Base-by-base conservation (phyloP, 1,139 yeast genomes). In the Geotrichum siamense region DNA sequence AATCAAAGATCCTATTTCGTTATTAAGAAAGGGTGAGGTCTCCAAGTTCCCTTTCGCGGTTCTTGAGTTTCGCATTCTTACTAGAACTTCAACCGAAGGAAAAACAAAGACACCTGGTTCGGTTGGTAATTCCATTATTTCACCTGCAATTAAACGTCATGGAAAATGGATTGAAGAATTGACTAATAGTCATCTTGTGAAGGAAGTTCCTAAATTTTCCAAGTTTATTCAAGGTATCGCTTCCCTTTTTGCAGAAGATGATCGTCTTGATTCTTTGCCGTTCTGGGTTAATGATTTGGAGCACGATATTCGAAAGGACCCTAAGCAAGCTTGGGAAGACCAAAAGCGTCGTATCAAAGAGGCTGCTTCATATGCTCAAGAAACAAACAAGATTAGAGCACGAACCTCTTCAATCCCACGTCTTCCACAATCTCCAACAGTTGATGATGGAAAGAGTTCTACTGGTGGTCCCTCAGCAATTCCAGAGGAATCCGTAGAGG, bases 201-300 rank as follows among this genome's bases (percentile, higher is more conserved):
- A 84, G 59, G 95, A 85, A 61, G 85, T 87, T 51, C 96, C 96
- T 43, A 82, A 84, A 59, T 87, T 87, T 57, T 82, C 94, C 41
- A 83, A 86, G 65, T 87, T 83, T 58, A 74, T 87, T 52, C 97
- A 87, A 62, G 96, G 96, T 64, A 78, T 87, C 51, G 89, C 96
- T 5, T 73, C 86, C 2, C 72, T 91, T 51, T 91, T 81, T 61
- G 75, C 86, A 47, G 97, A 89, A 61, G 94, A 85, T 60, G 96
- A 89, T 57, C 81, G 83, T 56, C 73, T 91, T 58, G 96, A 87
- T 58, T 79, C 82, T 52, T 71, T 91, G 52, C 98, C 98, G 43
- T 83, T 86, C 63, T 91, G 98, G 98, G 73, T 86, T 55, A 86
- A 93, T 51, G 96, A 89, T 51, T 70, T 91, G 55, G 97, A 91